Conservation (phyloP, 179 eudicot genomes). For the Silene noctiflora region DNA sequence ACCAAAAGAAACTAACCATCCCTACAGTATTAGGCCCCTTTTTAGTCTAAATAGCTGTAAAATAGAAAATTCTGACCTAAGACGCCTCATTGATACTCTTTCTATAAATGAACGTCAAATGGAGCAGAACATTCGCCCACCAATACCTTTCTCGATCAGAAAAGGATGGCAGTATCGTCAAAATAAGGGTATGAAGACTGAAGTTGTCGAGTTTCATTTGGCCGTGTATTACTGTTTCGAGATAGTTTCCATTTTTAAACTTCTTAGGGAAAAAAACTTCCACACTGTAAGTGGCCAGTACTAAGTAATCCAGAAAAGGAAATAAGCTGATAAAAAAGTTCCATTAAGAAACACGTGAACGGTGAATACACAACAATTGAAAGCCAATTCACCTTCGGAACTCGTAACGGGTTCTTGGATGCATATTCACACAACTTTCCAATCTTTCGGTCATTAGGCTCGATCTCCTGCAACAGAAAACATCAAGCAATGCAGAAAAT, state of each 20-base stretch:
- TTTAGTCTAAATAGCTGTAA: no score
- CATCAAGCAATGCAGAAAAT: background rate
- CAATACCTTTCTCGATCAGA: background rate
- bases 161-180: background rate
- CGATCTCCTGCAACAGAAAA: slow-evolving; percentile 50
- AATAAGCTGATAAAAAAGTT: background rate
- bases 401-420: slow-evolving; percentile 68
- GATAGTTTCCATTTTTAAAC: background rate
- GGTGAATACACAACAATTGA: background rate
- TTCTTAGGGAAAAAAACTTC: background rate
- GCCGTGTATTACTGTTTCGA: background rate
- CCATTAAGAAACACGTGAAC: background rate
- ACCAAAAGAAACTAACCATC: no score
- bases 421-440: slow-evolving; percentile 89
- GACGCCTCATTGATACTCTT: background rate
- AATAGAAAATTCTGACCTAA: no score
- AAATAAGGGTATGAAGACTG: background rate
- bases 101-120: background rate
- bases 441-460: slow-evolving; percentile 82
- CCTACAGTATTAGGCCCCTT: no score
- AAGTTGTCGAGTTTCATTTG: background rate
- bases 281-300: background rate
- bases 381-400: slow-evolving; percentile 58
- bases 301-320: background rate
- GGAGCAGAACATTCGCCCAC: background rate